Conservation (phyloP, 2,329 filamentous ascomycete genomes). For the Diaporthe amygdali region DNA sequence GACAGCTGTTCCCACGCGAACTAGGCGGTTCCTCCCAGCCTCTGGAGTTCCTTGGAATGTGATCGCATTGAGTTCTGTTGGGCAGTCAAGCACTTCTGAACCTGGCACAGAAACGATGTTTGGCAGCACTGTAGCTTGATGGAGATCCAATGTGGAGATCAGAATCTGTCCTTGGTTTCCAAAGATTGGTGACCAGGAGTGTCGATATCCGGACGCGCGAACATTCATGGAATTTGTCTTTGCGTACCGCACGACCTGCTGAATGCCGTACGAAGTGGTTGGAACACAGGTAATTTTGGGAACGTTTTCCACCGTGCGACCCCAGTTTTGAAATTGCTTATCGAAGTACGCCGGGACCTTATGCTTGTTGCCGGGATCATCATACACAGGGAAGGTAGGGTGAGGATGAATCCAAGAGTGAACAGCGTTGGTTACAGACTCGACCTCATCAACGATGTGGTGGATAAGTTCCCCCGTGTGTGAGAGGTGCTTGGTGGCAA, state of each 20-base stretch:
- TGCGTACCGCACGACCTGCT: constrained; percentile 45
- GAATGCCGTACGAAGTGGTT: constrained; percentile 43
- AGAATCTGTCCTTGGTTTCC: constrained; percentile 45
- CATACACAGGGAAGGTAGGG: not conserved
- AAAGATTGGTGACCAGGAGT: constrained; percentile 49
- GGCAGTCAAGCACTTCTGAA: not conserved
- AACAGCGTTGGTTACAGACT: not conserved
- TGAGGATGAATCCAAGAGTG: not conserved
- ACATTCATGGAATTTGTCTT: constrained; percentile 40
- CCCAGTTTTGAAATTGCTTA: constrained; percentile 47
- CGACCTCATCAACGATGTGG: not conserved
- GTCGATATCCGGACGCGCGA: constrained; percentile 47
- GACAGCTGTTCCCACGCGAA: constrained; percentile 47
- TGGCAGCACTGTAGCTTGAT: constrained; percentile 42
- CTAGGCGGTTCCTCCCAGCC: constrained; percentile 38
- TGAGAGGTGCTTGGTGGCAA: not conserved
- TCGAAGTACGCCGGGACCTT: constrained; percentile 22
- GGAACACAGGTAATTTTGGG: constrained; percentile 47
- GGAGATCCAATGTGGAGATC: constrained; percentile 46
- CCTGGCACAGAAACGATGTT: constrained; percentile 34
- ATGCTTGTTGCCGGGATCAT: not conserved
- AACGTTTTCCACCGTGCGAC: constrained; percentile 42
- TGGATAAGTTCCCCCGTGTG: not conserved
- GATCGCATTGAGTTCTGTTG: constrained; percentile 45
- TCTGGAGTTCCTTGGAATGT: constrained; percentile 35